phyloP scores from a whole-genome alignment of 768 basidiomycete species.

The Pleurotus pulmonarius region DNA sequence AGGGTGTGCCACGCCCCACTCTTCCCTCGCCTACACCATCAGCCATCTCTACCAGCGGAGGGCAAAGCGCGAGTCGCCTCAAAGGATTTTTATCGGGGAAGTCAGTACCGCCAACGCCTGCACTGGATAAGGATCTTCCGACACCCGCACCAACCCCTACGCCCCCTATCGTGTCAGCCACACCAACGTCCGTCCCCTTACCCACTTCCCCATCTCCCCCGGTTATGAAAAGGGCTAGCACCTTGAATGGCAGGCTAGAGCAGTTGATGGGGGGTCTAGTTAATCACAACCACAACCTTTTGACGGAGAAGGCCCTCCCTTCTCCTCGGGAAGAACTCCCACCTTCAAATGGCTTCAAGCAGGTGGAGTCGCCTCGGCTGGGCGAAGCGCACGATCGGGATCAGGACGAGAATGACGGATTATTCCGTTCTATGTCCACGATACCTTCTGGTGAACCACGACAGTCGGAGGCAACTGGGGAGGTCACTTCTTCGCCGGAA shows the following conservation, averaged over 20 bases:
- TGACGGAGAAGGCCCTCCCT: slow-evolving; percentile 9
- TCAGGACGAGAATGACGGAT: slow-evolving; percentile 9
- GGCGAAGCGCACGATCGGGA: slow-evolving; percentile 14
- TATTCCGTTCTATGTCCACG: slow-evolving; percentile 7
- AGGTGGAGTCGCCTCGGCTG: slow-evolving; percentile 16
- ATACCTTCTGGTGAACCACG: slow-evolving; percentile 30
- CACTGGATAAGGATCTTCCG: slow-evolving; percentile 32
- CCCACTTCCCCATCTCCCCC: neutral
- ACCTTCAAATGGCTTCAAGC: slow-evolving; percentile 16
- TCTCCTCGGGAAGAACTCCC: slow-evolving; percentile 14
- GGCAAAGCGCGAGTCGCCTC: slow-evolving; percentile 40
- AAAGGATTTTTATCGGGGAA: slow-evolving; percentile 41
- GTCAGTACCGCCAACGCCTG: slow-evolving; percentile 15
- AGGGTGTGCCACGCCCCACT: slow-evolving; percentile 43
- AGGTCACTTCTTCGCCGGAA: neutral
- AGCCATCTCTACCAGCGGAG: slow-evolving; percentile 25
- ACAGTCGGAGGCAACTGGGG: slow-evolving; percentile 33
- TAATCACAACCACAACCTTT: neutral
- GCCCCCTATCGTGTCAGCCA: no score
- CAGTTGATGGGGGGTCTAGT: slow-evolving; percentile 5
- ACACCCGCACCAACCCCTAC: slow-evolving; percentile 13
- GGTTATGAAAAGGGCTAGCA: slow-evolving; percentile 2
- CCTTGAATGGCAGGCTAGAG: slow-evolving; percentile 4
- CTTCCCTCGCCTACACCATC: slow-evolving; percentile 19
- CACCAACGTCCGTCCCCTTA: slow-evolving; percentile 20